Percentiles rank a stretch among this genome's conserved stretches.
phyloP scores from a whole-genome alignment of 306 rosid genomes.

The Vigna hirtella region DNA sequence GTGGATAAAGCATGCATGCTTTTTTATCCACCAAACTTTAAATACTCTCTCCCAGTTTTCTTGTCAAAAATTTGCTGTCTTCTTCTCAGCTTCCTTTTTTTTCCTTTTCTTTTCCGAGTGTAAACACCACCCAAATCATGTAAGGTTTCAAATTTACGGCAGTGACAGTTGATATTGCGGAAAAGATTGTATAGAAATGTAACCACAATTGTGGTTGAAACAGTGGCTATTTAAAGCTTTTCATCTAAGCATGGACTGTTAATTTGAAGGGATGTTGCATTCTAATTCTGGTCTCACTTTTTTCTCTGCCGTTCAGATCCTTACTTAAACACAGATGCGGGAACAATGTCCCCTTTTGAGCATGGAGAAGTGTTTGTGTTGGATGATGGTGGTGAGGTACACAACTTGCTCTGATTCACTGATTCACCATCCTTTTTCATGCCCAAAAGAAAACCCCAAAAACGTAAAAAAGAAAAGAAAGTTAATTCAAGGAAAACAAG shows the following conservation, averaged over 20 bases:
- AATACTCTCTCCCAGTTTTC: conserved; percentile 16
- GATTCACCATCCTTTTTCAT: background rate
- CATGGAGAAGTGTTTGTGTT: conserved; percentile 95
- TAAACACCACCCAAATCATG: background rate
- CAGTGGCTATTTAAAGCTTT: background rate
- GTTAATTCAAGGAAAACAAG: conserved; percentile 21
- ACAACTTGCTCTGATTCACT: conserved; percentile 18
- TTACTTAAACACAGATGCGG: conserved; percentile 96
- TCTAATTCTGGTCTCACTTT: background rate
- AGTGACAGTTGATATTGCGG: background rate
- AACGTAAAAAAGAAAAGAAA: background rate
- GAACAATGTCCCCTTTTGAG: conserved; percentile 97
- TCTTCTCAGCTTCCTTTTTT: background rate
- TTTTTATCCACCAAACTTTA: conserved; percentile 32
- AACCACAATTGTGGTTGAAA: background rate
- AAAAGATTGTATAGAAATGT: background rate
- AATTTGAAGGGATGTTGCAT: conserved; percentile 32
- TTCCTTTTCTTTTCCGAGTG: background rate
- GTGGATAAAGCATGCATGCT: conserved; percentile 30
- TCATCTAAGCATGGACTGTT: background rate
- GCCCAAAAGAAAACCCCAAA: background rate
- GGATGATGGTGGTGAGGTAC: conserved; percentile 99
- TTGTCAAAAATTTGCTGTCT: conserved; percentile 8
- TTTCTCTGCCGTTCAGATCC: conserved; percentile 69
- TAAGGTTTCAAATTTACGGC: background rate